Evolutionary conservation across 352 stramenopile genomes (phyloP).

Genomic region (Phytophthora europaea): DNA sequence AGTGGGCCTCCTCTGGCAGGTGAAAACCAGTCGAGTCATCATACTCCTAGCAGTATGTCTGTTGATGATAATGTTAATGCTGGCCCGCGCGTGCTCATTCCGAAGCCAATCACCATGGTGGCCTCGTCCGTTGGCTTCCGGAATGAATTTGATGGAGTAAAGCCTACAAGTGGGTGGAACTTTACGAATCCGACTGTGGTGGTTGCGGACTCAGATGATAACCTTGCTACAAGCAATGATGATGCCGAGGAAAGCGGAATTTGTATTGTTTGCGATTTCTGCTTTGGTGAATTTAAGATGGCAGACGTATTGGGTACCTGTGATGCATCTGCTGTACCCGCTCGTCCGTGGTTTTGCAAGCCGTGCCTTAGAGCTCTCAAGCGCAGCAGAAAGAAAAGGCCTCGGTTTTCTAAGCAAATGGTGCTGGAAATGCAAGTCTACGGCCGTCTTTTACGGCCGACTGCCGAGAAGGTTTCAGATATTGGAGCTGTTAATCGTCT

Average conservation of each 20-base stretch:
- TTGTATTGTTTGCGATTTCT: slow-evolving; percentile 82
- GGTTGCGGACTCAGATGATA: slow-evolving; percentile 58
- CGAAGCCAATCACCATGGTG: slow-evolving; percentile 41
- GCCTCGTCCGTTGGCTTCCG: slow-evolving; percentile 28
- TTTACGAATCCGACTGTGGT: slow-evolving; percentile 41
- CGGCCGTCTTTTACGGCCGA: slow-evolving; percentile 68
- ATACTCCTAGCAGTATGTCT: slow-evolving; percentile 22
- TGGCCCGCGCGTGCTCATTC: slow-evolving; percentile 32
- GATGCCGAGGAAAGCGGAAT: slow-evolving; percentile 58
- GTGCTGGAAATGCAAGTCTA: slow-evolving; percentile 87
- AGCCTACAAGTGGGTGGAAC: slow-evolving; percentile 30
- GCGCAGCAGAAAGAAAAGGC: slow-evolving; percentile 80
- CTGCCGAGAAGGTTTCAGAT: slow-evolving; percentile 73
- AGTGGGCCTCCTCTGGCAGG: slow-evolving; percentile 11
- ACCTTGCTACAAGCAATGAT: slow-evolving; percentile 24
- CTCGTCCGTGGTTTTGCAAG: slow-evolving; percentile 81
- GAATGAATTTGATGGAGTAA: slow-evolving; percentile 32
- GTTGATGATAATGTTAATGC: slow-evolving; percentile 15
- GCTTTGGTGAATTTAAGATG: slow-evolving; percentile 81
- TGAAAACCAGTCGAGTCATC: slow-evolving; percentile 8
- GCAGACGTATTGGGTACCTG: slow-evolving; percentile 60
- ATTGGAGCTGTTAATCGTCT: slow-evolving; percentile 48
- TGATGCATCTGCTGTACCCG: slow-evolving; percentile 45
- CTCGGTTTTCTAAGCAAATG: slow-evolving; percentile 89
- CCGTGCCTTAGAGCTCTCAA: slow-evolving; percentile 76